Evolutionary conservation across 176 grass and related monocot species (phyloP), one percentile per base, ranked within the genome.

Genomic region (Aegilops tauschii): DNA sequence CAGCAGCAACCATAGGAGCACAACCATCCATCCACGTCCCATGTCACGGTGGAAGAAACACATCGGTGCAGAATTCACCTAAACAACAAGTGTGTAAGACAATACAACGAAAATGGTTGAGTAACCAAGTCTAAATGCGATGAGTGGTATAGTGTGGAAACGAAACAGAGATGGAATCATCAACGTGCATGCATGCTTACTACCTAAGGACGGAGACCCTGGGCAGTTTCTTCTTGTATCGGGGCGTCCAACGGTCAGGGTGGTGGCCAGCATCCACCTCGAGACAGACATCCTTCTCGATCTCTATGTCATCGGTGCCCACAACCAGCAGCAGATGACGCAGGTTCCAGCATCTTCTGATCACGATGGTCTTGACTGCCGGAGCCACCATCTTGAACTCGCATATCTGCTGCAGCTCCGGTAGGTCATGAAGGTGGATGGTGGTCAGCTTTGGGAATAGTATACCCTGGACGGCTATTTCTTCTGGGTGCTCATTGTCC

Each of bases 171-270:
- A 17, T 9, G 31, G 16, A 69, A 35, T 35, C 31, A 35, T 20
- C 6, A 20, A 58, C 1, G 17, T 58, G 17, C 17, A 20, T 58
- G 52, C 17, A 0, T 32, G 20, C 31, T 35, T 69, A 8, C 31
- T 69, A 68, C 30, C 65, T 68, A 30, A 68, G 45, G 45, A 87
- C 14, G 14, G 42, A 65, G 59, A 70, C n/a, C 11, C 30, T 81
- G 42, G 47, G 78, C 59, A 39, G 69, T 21, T 45, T 69, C 28
- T 27, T 66, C 59, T 50, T 87, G 78, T 82, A 81, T 78, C 47
- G 47, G 47, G 47, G 47, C 13, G 5, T 50, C 47, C 47, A 50
- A 58, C 61, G 31, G 79, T 4, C 3, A 0, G 80, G 71, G 45
- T 76, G 34, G 62, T 82, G 79, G 31, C 3, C 10, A 23, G 29